Percentiles rank a stretch among this genome's conserved stretches.
Evolutionary conservation across 106 monocot genomes (phyloP).

Genomic region (Platanthera zijinensis): DNA sequence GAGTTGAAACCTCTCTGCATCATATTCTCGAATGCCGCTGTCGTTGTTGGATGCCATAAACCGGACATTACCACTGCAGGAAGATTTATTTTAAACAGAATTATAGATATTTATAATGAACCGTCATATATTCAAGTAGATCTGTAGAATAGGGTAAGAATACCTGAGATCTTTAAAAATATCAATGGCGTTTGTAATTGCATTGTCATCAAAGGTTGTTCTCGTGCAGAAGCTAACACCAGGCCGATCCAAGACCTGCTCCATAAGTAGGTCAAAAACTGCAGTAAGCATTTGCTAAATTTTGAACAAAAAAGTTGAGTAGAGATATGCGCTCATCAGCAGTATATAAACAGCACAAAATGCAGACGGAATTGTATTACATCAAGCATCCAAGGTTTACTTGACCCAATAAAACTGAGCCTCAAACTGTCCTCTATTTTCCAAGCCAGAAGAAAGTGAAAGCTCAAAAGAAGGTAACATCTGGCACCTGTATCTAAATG

Average conservation of each 20-base stretch:
- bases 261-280: neutral
- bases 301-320: neutral
- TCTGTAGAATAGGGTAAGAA: neutral
- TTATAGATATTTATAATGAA: neutral
- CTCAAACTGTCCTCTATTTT: too few species aligned
- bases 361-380: too few species aligned
- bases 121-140: neutral
- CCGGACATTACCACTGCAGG: conserved; percentile 38
- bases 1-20: conserved; percentile 57
- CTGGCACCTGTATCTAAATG: too few species aligned
- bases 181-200: conserved; percentile 69
- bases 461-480: too few species aligned
- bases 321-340: neutral
- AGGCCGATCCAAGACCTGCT: conserved; percentile 30
- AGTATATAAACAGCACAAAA: too few species aligned
- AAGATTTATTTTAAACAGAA: conserved; percentile 1
- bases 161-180: conserved; percentile 53
- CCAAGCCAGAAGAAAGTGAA: too few species aligned
- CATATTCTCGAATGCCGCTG: conserved; percentile 45
- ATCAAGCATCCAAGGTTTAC: too few species aligned
- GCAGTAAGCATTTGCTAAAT: neutral
- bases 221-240: conserved; percentile 58
- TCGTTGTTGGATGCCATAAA: conserved; percentile 73
- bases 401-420: too few species aligned
- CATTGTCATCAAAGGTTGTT: conserved; percentile 53